Percentiles rank a stretch among this genome's conserved stretches.
These are phyloP conservation scores for Cryptosporidium sp. DNA, from an alignment of 169 alveolate genomes.

Conservation along the genomic window DNA sequence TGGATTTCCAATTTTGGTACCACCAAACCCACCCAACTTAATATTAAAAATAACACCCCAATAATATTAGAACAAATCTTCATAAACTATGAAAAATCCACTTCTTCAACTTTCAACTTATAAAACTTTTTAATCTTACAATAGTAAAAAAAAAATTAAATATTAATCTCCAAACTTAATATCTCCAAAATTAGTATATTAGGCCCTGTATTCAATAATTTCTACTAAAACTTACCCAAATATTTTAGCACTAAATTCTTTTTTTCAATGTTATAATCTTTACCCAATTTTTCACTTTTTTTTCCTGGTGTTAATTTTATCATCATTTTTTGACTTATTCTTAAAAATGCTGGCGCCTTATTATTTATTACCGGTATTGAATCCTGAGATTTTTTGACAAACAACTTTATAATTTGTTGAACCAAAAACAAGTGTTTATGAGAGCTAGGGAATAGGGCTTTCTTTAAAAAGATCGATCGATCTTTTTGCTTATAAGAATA, in stretches of 20 bases:
- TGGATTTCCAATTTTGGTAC: background rate
- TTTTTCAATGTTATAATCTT: background rate
- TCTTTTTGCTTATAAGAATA: background rate
- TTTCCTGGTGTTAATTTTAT: background rate
- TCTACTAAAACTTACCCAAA: too few relatives aligned
- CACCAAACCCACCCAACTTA: slow-evolving; percentile 3
- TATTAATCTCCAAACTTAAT: too few relatives aligned
- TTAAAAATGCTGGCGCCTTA: background rate
- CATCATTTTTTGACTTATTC: slow-evolving; percentile 1
- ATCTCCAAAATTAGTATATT: background rate
- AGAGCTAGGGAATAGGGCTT: background rate
- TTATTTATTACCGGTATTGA: slow-evolving; percentile 1
- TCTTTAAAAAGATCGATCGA: background rate
- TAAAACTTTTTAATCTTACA: background rate
- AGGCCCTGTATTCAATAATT: too few relatives aligned
- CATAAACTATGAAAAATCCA: background rate
- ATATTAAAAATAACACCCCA: background rate
- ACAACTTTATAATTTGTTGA: background rate
- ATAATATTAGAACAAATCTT: background rate
- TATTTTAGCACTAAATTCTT: too few relatives aligned
- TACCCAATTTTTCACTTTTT: background rate
- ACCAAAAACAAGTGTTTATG: background rate
- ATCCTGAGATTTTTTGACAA: background rate
- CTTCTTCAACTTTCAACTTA: background rate
- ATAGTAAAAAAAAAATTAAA: too few relatives aligned